Conservation (phyloP, 371 early-diverging fungal genomes). For the Actinomortierella wolfii region DNA sequence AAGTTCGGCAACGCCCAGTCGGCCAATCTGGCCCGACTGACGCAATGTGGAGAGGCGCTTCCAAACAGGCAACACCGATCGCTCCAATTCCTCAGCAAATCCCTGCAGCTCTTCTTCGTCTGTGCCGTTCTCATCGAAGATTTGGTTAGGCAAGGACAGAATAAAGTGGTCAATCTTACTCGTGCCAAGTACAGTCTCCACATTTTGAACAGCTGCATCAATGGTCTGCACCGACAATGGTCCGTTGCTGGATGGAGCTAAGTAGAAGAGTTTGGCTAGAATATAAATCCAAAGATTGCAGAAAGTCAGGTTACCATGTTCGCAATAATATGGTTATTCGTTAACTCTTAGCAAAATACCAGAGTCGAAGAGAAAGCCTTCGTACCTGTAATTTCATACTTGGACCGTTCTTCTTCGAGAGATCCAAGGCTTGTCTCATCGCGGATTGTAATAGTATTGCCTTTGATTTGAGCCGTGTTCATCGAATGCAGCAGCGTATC, state of each 20-base stretch:
- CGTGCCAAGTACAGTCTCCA: conserved; percentile 49
- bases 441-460: conserved; percentile 18
- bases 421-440: conserved; percentile 19
- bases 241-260: conserved; percentile 22
- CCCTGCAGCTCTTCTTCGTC: conserved; percentile 31
- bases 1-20: conserved; percentile 40
- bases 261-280: conserved; percentile 56
- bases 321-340: too few relatives aligned
- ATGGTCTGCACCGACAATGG: conserved; percentile 39
- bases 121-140: conserved; percentile 46
- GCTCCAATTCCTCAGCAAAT: conserved; percentile 16
- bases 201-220: conserved; percentile 44
- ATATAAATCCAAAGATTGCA: neutral
- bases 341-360: neutral
- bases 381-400: conserved; percentile 62
- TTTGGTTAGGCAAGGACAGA: conserved; percentile 44
- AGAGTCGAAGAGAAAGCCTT: neutral
- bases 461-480: conserved; percentile 25
- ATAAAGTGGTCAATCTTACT: conserved; percentile 56
- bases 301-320: neutral
- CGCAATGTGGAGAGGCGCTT: conserved; percentile 27
- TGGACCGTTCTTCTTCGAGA: conserved; percentile 49
- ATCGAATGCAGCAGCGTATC: conserved; percentile 55
- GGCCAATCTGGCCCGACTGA: conserved; percentile 27
- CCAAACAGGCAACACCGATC: conserved; percentile 29